These are phyloP conservation scores for Parachaetomium inaequale DNA, from an alignment of 495 filamentous ascomycete species.

Conservation along the genomic window DNA sequence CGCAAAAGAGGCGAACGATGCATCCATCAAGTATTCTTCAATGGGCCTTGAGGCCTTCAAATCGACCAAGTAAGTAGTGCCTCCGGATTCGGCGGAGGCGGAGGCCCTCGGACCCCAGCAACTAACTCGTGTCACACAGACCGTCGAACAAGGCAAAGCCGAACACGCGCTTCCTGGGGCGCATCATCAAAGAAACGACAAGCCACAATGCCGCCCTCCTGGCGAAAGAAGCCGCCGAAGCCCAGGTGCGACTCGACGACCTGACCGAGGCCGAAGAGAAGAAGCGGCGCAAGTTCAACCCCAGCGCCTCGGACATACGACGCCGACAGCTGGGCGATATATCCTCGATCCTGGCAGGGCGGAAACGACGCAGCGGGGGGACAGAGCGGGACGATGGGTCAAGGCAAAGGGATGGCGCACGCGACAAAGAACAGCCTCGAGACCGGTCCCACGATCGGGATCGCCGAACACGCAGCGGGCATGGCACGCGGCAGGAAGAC, in stretches of 20 bases:
- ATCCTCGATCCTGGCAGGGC: slow-evolving; percentile 46
- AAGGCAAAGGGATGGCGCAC: not conserved
- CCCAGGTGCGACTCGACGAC: slow-evolving; percentile 44
- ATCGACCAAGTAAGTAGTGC: slow-evolving; percentile 58
- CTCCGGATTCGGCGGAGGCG: not conserved
- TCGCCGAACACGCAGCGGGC: not conserved
- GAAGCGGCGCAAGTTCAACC: slow-evolving; percentile 39
- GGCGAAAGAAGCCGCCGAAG: slow-evolving; percentile 69
- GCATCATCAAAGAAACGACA: slow-evolving; percentile 84
- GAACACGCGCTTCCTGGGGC: slow-evolving; percentile 83
- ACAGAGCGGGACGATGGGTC: not conserved
- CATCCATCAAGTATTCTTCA: slow-evolving; percentile 65
- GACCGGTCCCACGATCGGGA: not conserved
- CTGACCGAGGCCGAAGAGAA: slow-evolving; percentile 41
- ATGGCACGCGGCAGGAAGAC: not conserved
- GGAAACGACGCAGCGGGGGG: slow-evolving; percentile 37
- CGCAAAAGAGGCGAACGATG: slow-evolving; percentile 65
- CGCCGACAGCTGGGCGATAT: slow-evolving; percentile 52
- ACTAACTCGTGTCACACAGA: slow-evolving; percentile 30
- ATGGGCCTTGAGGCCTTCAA: slow-evolving; percentile 69
- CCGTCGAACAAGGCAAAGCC: slow-evolving; percentile 73
- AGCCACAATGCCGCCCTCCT: slow-evolving; percentile 84
- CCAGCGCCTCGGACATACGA: slow-evolving; percentile 42
- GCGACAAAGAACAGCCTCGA: slow-evolving; percentile 5
- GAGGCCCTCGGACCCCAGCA: not conserved